These are phyloP conservation scores for Yamadazyma paraphyllophila DNA, from an alignment of 805 yeast species.

Conservation along the genomic window DNA sequence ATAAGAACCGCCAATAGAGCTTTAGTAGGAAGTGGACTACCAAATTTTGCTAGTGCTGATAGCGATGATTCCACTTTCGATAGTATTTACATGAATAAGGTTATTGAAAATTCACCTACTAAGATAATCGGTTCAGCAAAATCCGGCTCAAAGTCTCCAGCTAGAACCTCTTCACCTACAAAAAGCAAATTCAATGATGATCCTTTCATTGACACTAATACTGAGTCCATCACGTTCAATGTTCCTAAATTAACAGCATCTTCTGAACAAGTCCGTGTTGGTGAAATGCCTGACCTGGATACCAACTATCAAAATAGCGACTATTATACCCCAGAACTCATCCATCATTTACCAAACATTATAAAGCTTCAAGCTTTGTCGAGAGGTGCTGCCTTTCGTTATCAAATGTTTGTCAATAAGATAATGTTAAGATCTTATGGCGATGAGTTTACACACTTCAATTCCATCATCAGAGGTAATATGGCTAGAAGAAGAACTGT, in stretches of 20 bases:
- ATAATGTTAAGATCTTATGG: constrained; percentile 60
- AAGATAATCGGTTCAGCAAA: not conserved
- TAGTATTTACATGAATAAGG: constrained; percentile 23
- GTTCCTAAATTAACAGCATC: not conserved
- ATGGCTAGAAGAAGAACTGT: constrained; percentile 29
- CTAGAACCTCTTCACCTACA: not conserved
- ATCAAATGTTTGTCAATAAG: constrained; percentile 57
- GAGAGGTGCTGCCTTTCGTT: constrained; percentile 67
- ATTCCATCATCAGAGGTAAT: constrained; percentile 52
- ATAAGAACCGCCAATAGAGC: constrained; percentile 67
- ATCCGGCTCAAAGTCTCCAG: not conserved
- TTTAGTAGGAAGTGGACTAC: constrained; percentile 63
- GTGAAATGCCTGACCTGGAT: not conserved
- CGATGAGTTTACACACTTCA: constrained; percentile 48
- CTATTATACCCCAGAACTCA: constrained; percentile 19
- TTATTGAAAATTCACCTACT: constrained; percentile 17
- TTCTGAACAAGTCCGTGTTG: not conserved
- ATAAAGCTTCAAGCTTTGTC: constrained; percentile 64
- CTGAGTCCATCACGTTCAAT: not conserved
- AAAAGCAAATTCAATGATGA: constrained; percentile 1
- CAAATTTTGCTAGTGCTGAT: constrained; percentile 61
- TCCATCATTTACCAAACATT: constrained; percentile 26
- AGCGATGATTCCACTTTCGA: constrained; percentile 18
- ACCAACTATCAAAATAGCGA: constrained; percentile 9
- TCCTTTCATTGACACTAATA: constrained; percentile 4